Base-by-base conservation (phyloP, 2,329 filamentous ascomycete species). In the Aspergillus sp. region DNA sequence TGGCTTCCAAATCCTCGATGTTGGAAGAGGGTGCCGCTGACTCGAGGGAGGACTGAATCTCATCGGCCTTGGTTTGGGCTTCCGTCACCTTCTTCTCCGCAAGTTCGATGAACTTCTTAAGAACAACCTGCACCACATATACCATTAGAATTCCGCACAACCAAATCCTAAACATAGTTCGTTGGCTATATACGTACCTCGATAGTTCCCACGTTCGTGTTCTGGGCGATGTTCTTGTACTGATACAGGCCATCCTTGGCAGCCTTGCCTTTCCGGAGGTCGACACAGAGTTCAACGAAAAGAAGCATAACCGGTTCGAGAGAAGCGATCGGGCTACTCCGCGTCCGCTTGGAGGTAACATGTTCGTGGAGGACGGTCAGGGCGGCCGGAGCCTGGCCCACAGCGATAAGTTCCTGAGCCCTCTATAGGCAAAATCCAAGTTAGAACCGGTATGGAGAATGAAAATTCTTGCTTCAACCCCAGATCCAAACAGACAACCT, bases 201-300 rank as follows among this genome's bases (percentile, higher is more conserved):
- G 75, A 99, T 99, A 61, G 95, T 99, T 68, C 87, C 92, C 66
- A 99, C 92, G 74, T 98, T 98, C 68, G 93, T 96, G 81, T 99
- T 99, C 78, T 99, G 95, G 55, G 93, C 93, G 67, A 97, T 98
- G 78, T 99, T 99, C 85, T 99, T 99, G 85, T 99, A 99, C 78
- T 97, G 95, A 78, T 98, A 99, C 48, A 99, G 85, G 61, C 95
- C 95, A 81, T 99, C 95, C 84, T 99, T 99, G 77, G 93, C 95
- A 60, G 95, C 85, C 80, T 99, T 99, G 69, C 95, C 95, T 81
- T 98, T 99, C 81, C 95, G 92, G 71, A 97, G 87, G 73, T 98
- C 93, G 71, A 99, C 95, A 66, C 90, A 96, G 59, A 98, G 86
- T 79, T 98, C 92, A 71, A 99, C 93, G 73, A 99, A 89, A 66